Base-by-base conservation (phyloP, 306 rosid genomes). In the Spatholobus suberectus region DNA sequence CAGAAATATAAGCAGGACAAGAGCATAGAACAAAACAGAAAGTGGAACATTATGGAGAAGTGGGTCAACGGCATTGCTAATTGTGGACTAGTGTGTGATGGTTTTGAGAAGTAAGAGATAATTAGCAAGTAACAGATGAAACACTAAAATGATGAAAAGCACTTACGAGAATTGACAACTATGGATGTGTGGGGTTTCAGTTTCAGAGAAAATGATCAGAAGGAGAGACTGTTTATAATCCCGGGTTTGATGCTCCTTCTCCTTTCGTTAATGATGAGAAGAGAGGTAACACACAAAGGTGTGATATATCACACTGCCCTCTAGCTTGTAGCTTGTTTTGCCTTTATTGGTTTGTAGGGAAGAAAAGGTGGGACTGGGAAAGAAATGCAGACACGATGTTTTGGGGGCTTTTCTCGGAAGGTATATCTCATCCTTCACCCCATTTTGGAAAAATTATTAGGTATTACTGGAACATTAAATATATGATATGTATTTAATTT, bases 1-100 rank as follows among this genome's bases (percentile, higher is more conserved):
- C 80, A 71, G 84, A 69, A 44, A 52, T 2, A 63, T 1, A 35
- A 41, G 70, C 69, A 74, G 52, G 82, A 43, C 77, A 49, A 32
- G 3, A 79, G 58, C 20, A 41, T 41, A 15, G 37, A 62, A 47
- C 67, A 71, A 78, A 15, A 18, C 75, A 73, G 35, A 38, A 54
- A 70, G 24, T 6, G 20, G 41, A 43, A 27, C 6, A 47, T 40
- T 47, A 24, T 20, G 14, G 65, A 58, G 68, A 17, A 26, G 51
- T 62, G 81, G 80, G 78, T 83, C 84, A 81, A 51, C 58, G 59
- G 70, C 90, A 89, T 85, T 87, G 88, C 75, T 32, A 55, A 76
- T 68, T 29, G 43, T 82, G 58, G 37, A 58, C 10, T 13, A 38
- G 71, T 59, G 26, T 59, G 51, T 12, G 79, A 57, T 17, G 13